phyloP scores from a whole-genome alignment of 495 filamentous ascomycete genomes.

The Copromyces sp. region DNA sequence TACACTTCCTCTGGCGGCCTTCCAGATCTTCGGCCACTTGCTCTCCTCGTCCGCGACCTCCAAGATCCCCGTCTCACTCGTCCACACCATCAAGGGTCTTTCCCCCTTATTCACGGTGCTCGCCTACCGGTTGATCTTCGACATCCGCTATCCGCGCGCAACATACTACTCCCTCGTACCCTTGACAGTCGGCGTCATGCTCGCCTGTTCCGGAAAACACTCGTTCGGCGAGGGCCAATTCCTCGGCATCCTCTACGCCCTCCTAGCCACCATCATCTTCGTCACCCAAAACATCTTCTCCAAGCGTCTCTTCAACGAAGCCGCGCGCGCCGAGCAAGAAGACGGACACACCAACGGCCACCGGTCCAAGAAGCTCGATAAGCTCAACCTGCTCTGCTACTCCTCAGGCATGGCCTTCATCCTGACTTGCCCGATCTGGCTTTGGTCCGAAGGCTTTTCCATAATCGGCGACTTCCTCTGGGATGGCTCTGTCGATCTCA shows the following conservation, averaged over 20 bases:
- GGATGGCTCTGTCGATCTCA: constrained; percentile 52
- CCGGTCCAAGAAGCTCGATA: constrained; percentile 73
- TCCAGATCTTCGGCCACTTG: constrained; percentile 91
- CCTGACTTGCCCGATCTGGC: constrained; percentile 86
- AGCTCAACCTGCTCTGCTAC: constrained; percentile 93
- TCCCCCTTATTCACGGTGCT: constrained; percentile 93
- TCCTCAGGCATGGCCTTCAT: constrained; percentile 86
- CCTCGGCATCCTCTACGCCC: constrained; percentile 76
- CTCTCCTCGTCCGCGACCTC: constrained; percentile 85
- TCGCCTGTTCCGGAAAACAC: constrained; percentile 80
- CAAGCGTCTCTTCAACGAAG: constrained; percentile 97
- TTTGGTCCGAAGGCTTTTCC: constrained; percentile 75
- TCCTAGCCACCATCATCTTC: constrained; percentile 83
- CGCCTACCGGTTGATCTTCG: constrained; percentile 81
- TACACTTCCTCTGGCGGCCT: constrained; percentile 79
- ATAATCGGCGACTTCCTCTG: constrained; percentile 65
- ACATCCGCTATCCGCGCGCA: constrained; percentile 73
- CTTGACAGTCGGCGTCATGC: constrained; percentile 83
- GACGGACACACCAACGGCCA: constrained; percentile 40
- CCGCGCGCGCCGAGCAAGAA: constrained; percentile 59
- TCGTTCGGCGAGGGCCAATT: constrained; percentile 64
- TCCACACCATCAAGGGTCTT: constrained; percentile 99
- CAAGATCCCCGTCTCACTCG: constrained; percentile 89
- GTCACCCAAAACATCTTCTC: constrained; percentile 99
- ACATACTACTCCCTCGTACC: constrained; percentile 92